Conservation (phyloP, 805 yeast genomes). For the Clavispora vitiphila region DNA sequence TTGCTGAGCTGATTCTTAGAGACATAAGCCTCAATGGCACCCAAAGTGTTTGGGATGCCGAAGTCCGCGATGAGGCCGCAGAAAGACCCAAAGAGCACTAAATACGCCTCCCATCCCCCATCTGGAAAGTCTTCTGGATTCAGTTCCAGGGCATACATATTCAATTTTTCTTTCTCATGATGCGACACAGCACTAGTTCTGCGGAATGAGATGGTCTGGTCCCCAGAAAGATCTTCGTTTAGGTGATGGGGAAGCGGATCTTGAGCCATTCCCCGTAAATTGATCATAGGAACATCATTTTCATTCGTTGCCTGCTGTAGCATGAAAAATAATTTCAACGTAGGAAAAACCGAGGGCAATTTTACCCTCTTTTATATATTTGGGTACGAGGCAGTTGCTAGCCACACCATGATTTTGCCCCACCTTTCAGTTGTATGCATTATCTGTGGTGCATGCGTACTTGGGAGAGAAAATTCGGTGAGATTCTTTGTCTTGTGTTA, state of each 20-base stretch:
- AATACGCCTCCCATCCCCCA: constrained; percentile 20
- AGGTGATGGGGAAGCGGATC: neutral
- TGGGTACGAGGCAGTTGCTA: too few relatives aligned
- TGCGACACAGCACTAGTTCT: constrained; percentile 29
- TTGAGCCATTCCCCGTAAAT: neutral
- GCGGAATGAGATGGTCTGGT: neutral
- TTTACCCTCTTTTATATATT: too few relatives aligned
- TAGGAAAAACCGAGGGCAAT: too few relatives aligned
- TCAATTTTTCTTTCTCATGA: neutral
- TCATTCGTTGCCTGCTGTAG: neutral
- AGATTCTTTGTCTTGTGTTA: too few relatives aligned
- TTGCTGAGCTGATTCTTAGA: constrained; percentile 12
- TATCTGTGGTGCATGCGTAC: too few relatives aligned
- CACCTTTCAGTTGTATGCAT: too few relatives aligned
- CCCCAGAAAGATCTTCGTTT: neutral
- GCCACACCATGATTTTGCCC: too few relatives aligned
- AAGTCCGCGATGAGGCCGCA: constrained; percentile 18
- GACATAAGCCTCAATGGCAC: constrained; percentile 18
- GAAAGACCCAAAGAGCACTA: constrained; percentile 20
- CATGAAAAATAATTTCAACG: neutral
- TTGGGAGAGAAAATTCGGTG: too few relatives aligned
- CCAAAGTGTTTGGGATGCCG: constrained; percentile 19
- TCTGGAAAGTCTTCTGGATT: constrained; percentile 18
- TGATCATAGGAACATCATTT: neutral
- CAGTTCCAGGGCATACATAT: constrained; percentile 15